Evolutionary conservation across 2,329 filamentous ascomycete species (phyloP).

Genomic region (Penicillium sp.): DNA sequence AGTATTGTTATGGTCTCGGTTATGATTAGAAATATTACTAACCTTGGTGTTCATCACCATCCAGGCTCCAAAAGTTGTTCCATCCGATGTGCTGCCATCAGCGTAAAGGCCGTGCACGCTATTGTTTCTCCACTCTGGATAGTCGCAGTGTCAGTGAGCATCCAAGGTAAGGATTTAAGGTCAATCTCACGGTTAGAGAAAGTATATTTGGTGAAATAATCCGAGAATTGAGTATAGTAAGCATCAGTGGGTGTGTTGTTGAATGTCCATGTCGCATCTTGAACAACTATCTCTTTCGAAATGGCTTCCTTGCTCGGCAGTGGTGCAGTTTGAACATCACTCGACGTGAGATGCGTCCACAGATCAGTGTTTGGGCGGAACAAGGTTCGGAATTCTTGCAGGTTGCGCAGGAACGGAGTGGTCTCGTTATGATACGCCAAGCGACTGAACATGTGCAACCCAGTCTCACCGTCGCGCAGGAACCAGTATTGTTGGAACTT

Average conservation of each 20-base stretch:
- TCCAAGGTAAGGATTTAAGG: neutral
- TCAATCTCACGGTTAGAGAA: constrained; percentile 52
- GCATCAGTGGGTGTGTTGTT: constrained; percentile 57
- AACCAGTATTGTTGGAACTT: constrained; percentile 67
- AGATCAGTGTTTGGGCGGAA: constrained; percentile 62
- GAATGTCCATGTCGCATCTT: constrained; percentile 66
- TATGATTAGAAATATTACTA: no score
- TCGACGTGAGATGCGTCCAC: constrained; percentile 65
- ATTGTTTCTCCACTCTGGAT: constrained; percentile 55
- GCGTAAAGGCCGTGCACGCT: constrained; percentile 59
- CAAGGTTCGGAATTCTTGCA: constrained; percentile 64
- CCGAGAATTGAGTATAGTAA: constrained; percentile 58
- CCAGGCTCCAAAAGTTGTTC: constrained; percentile 61
- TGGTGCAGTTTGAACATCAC: constrained; percentile 57
- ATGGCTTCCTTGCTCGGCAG: constrained; percentile 43
- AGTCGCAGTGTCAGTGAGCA: neutral
- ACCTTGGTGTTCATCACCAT: constrained; percentile 66
- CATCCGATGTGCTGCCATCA: constrained; percentile 53
- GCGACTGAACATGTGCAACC: constrained; percentile 63
- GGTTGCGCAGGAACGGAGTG: constrained; percentile 57
- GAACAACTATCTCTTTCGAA: constrained; percentile 54
- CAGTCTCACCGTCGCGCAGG: constrained; percentile 63
- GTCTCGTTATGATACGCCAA: constrained; percentile 61
- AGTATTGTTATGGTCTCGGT: neutral
- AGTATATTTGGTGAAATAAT: constrained; percentile 69